These are phyloP conservation scores for Pyrenophora seminiperda DNA, from an alignment of 2,329 filamentous ascomycete genomes.

Conservation along the genomic window DNA sequence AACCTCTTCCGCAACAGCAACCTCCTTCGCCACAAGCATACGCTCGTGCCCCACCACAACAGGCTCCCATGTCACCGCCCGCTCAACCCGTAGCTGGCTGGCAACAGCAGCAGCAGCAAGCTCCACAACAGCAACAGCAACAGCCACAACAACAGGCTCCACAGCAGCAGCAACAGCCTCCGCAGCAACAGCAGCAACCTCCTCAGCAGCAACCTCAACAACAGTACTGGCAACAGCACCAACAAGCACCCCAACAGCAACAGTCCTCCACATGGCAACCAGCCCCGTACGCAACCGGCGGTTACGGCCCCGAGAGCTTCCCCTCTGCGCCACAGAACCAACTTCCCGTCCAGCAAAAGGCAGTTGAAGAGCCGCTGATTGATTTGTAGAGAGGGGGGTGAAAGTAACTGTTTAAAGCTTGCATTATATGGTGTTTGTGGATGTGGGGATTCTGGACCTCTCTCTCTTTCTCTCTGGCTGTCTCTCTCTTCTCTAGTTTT, in stretches of 20 bases:
- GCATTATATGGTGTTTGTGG: no score
- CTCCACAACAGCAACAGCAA: constrained; percentile 34
- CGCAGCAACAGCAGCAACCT: constrained; percentile 27
- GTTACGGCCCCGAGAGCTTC: constrained; percentile 59
- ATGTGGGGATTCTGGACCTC: no score
- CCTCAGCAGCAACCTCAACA: constrained; percentile 18
- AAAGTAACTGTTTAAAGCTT: no score
- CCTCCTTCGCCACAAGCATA: constrained; percentile 46
- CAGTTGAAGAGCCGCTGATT: constrained; percentile 78
- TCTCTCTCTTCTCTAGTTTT: no score
- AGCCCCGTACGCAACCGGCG: constrained; percentile 47
- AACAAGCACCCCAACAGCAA: constrained; percentile 43
- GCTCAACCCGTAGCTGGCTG: constrained; percentile 36
- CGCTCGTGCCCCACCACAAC: constrained; percentile 30
- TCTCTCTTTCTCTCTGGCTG: no score
- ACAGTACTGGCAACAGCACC: constrained; percentile 28
- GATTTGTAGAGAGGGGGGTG: constrained; percentile 61
- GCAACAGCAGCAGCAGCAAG: constrained; percentile 35
- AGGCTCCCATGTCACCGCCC: constrained; percentile 41
- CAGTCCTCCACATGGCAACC: constrained; percentile 41
- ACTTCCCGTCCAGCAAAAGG: constrained; percentile 51
- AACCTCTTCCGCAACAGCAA: constrained; percentile 40
- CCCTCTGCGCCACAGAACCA: constrained; percentile 69
- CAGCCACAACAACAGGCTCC: constrained; percentile 17
- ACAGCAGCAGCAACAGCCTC: constrained; percentile 21